Conservation (phyloP, 495 filamentous ascomycete genomes). For the Xylaria acuta region DNA sequence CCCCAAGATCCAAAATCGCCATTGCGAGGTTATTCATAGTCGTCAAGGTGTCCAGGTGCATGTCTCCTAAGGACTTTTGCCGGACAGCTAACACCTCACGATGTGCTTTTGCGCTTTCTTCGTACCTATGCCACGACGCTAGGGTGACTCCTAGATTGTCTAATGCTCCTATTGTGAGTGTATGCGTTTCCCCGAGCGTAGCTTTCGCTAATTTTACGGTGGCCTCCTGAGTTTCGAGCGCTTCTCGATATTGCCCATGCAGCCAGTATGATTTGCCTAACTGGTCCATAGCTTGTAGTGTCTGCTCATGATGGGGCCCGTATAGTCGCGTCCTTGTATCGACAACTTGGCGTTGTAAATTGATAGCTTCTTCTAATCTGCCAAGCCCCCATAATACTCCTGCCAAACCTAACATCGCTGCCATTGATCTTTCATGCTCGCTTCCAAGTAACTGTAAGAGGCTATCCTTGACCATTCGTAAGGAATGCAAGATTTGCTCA, state of each 20-base stretch:
- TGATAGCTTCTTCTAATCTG: not conserved
- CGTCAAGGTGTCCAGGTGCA: not conserved
- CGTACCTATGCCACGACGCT: not conserved
- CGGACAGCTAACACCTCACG: not conserved
- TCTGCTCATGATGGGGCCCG: not conserved
- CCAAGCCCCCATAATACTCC: slow-evolving; percentile 2
- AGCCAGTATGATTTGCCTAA: slow-evolving; percentile 5
- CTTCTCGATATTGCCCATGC: not conserved
- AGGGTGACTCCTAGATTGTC: slow-evolving; percentile 11
- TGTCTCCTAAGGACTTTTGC: not conserved
- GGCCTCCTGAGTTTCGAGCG: not conserved
- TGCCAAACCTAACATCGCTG: not conserved
- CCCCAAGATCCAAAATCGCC: not conserved
- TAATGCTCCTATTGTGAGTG: not conserved
- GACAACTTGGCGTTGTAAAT: not conserved
- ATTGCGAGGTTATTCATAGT: slow-evolving; percentile 12
- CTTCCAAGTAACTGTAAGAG: not conserved
- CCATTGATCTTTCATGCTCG: not conserved
- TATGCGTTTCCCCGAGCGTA: not conserved
- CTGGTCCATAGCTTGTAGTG: slow-evolving; percentile 5
- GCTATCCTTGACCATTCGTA: not conserved
- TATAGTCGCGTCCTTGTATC: slow-evolving; percentile 3
- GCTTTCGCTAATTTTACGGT: not conserved
- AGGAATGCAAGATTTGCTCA: not conserved
- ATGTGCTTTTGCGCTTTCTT: slow-evolving; percentile 5